phyloP scores from a whole-genome alignment of 768 basidiomycete species.

The Bullera alba region DNA sequence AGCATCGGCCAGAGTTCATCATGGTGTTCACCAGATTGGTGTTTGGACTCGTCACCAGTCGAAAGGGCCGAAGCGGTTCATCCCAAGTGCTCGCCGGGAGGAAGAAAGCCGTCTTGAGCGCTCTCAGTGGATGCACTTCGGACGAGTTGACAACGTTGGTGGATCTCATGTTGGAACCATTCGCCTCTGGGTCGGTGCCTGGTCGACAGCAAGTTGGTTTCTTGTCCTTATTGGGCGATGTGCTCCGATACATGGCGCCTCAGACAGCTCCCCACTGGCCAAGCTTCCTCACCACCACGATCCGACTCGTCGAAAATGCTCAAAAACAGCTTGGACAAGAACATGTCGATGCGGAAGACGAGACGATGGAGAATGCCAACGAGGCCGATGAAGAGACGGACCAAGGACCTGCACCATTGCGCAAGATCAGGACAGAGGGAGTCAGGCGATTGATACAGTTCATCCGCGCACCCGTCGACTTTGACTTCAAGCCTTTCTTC shows the following conservation, averaged over 20 bases:
- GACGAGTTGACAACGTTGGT: conserved; percentile 70
- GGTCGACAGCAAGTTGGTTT: conserved; percentile 68
- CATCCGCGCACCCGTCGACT: conserved; percentile 64
- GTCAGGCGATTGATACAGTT: conserved; percentile 82
- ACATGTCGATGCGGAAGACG: conserved; percentile 2
- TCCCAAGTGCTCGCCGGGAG: conserved; percentile 59
- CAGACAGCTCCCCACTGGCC: conserved; percentile 67
- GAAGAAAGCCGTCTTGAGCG: conserved; percentile 65
- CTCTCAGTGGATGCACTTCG: conserved; percentile 63
- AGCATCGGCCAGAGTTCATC: conserved; percentile 61
- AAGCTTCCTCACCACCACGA: conserved; percentile 60
- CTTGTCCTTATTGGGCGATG: conserved; percentile 73
- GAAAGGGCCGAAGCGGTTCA: conserved; percentile 56
- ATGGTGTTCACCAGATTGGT: conserved; percentile 66
- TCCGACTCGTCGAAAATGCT: conserved; percentile 61
- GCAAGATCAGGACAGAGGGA: conserved; percentile 71
- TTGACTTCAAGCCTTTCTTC: conserved; percentile 71
- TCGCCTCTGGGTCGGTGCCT: conserved; percentile 41
- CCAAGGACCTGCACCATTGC: conserved; percentile 49
- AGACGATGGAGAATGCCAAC: conserved; percentile 26
- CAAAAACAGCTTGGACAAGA: conserved; percentile 53
- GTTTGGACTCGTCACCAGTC: conserved; percentile 82
- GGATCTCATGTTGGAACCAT: conserved; percentile 77
- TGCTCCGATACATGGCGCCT: conserved; percentile 72
- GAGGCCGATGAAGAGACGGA: conserved; percentile 46